A percentile compares a stretch with the other conserved stretches of the same genome.
phyloP scores from a whole-genome alignment of 257 asterid species.

The Solanum okadae region DNA sequence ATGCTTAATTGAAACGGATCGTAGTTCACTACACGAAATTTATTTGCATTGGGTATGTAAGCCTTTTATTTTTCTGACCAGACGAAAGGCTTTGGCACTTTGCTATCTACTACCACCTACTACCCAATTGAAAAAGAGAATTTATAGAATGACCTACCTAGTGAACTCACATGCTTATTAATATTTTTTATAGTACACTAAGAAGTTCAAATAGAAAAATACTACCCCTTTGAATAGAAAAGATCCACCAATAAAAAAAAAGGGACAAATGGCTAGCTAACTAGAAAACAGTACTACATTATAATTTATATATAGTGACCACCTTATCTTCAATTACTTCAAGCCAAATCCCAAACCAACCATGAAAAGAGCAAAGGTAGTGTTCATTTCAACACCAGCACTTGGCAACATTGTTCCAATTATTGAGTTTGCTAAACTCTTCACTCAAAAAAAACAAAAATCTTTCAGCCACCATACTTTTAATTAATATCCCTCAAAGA shows the following conservation, averaged over 20 bases:
- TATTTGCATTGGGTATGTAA: too few relatives aligned
- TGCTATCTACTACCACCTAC: background rate
- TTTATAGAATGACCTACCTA: background rate
- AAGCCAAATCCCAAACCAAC: background rate
- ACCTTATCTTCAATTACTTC: background rate
- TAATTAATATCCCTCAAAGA: background rate
- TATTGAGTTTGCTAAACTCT: constrained; percentile 5
- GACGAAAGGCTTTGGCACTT: background rate
- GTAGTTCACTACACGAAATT: too few relatives aligned
- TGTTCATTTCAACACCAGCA: constrained; percentile 8
- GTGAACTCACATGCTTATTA: background rate
- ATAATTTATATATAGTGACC: background rate
- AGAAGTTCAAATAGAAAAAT: background rate
- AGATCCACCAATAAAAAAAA: background rate
- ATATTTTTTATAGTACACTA: background rate
- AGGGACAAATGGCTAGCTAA: too few relatives aligned
- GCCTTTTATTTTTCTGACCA: background rate
- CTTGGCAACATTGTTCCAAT: constrained; percentile 9
- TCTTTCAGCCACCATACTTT: background rate
- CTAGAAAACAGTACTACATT: too few relatives aligned
- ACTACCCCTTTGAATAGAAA: background rate
- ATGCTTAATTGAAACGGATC: too few relatives aligned
- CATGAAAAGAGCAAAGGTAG: constrained; percentile 1
- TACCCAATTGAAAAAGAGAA: background rate
- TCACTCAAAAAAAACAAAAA: background rate